phyloP scores from a whole-genome alignment of 371 early-diverging fungal genomes.

The Rhizomucor pusillus region DNA sequence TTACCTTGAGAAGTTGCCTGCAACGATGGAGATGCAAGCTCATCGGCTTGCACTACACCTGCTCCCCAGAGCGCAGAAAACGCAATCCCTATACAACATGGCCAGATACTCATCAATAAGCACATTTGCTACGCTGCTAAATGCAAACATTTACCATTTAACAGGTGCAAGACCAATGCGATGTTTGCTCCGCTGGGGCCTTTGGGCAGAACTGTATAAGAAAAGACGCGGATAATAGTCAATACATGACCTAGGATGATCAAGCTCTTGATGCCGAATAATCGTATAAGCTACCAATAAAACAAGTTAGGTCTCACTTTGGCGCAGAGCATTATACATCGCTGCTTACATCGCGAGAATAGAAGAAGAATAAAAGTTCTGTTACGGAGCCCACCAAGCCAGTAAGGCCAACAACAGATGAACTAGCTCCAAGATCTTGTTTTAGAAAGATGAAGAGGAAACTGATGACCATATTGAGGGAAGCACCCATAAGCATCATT shows the following conservation, averaged over 20 bases:
- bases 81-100: constrained; percentile 29
- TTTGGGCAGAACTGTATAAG: constrained; percentile 47
- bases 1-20: constrained; percentile 55
- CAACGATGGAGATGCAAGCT: constrained; percentile 45
- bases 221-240: constrained; percentile 47
- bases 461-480: constrained; percentile 51
- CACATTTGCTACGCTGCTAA: background rate
- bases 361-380: constrained; percentile 48
- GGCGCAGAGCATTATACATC: background rate
- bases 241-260: constrained; percentile 48
- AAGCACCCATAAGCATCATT: constrained; percentile 55
- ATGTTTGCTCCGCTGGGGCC: constrained; percentile 45
- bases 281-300: constrained; percentile 35
- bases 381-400: constrained; percentile 50
- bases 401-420: constrained; percentile 43
- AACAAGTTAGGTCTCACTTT: background rate
- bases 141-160: constrained; percentile 26
- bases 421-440: constrained; percentile 46
- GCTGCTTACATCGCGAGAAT: constrained; percentile 46
- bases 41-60: constrained; percentile 54
- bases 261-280: constrained; percentile 47
- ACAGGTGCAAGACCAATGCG: constrained; percentile 43
- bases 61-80: constrained; percentile 56
- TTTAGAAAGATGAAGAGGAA: constrained; percentile 47
- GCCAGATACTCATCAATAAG: background rate